phyloP scores from a whole-genome alignment of 768 basidiomycete genomes.

The Psilocybe azurescens region DNA sequence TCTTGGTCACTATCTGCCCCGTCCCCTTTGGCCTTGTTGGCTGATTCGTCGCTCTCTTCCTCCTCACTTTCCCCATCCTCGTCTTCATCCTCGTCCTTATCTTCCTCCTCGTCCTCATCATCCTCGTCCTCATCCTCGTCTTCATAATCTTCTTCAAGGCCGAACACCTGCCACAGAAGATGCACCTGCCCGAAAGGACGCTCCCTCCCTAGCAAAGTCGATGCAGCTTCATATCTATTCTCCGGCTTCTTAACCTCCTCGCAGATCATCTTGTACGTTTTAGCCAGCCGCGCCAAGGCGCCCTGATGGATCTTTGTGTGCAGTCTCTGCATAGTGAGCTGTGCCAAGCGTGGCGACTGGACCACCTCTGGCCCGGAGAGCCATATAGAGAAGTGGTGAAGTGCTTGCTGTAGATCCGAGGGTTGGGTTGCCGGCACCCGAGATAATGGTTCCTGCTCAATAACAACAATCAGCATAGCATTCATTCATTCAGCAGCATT shows the following conservation, averaged over 20 bases:
- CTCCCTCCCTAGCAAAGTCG: slow-evolving; percentile 82
- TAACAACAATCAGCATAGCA: not conserved
- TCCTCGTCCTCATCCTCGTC: slow-evolving; percentile 17
- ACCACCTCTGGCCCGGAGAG: slow-evolving; percentile 83
- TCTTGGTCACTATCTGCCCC: not conserved
- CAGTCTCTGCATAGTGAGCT: slow-evolving; percentile 70
- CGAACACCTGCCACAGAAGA: slow-evolving; percentile 79
- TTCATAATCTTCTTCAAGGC: slow-evolving; percentile 55
- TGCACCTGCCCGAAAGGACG: slow-evolving; percentile 83
- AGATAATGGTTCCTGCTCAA: slow-evolving; percentile 69
- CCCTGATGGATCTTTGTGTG: slow-evolving; percentile 76
- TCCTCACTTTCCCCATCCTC: slow-evolving; percentile 14
- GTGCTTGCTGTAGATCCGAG: slow-evolving; percentile 60
- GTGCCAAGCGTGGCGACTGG: slow-evolving; percentile 78
- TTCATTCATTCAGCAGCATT: not conserved
- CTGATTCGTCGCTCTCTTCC: not conserved
- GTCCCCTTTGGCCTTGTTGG: not conserved
- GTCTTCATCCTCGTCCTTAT: slow-evolving; percentile 21
- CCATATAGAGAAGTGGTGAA: slow-evolving; percentile 82
- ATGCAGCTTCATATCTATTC: slow-evolving; percentile 91
- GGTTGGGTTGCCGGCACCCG: slow-evolving; percentile 72
- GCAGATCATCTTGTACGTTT: slow-evolving; percentile 75
- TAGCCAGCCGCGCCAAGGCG: slow-evolving; percentile 70
- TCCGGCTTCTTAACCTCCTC: slow-evolving; percentile 75
- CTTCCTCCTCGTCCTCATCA: slow-evolving; percentile 22